Percentiles rank a stretch among this genome's conserved stretches.
Evolutionary conservation across 2,329 filamentous ascomycete genomes (phyloP).

Genomic region (Colletotrichum limetticola): DNA sequence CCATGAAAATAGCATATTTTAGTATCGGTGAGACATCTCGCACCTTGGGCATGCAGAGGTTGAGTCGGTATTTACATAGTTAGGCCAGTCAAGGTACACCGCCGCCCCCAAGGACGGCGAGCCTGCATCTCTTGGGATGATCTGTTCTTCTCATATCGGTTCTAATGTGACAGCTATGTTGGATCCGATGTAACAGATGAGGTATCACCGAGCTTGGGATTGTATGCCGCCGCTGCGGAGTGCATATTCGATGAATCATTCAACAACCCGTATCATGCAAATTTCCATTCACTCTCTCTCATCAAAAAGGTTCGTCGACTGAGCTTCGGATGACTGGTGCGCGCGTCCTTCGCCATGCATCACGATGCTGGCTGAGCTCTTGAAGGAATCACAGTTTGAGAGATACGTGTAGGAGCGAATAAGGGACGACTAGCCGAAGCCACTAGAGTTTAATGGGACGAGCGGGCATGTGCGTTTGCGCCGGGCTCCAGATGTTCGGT

Average conservation of each 20-base stretch:
- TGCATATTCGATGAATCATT: slow-evolving; percentile 4
- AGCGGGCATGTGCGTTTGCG: slow-evolving; percentile 9
- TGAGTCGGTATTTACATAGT: not conserved
- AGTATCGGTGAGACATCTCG: not conserved
- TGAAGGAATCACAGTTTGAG: not conserved
- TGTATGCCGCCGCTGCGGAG: not conserved
- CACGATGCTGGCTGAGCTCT: not conserved
- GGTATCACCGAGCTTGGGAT: not conserved
- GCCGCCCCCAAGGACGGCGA: not conserved
- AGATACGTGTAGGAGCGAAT: not conserved
- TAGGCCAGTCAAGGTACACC: not conserved
- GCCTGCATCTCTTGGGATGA: not conserved
- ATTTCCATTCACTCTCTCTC: not conserved
- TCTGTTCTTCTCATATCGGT: not conserved
- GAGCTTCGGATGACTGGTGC: not conserved
- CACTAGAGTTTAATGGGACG: slow-evolving; percentile 4
- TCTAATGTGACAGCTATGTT: not conserved
- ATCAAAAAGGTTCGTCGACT: not conserved
- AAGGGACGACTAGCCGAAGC: slow-evolving; percentile 1
- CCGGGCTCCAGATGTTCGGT: slow-evolving; percentile 12
- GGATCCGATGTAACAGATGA: not conserved
- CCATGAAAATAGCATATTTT: not conserved
- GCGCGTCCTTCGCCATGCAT: not conserved
- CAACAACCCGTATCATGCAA: not conserved
- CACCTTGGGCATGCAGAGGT: not conserved